Evolutionary conservation across 805 yeast species (phyloP), one percentile per base, ranked within the genome.

Genomic region (Barnettozyma siamensis): DNA sequence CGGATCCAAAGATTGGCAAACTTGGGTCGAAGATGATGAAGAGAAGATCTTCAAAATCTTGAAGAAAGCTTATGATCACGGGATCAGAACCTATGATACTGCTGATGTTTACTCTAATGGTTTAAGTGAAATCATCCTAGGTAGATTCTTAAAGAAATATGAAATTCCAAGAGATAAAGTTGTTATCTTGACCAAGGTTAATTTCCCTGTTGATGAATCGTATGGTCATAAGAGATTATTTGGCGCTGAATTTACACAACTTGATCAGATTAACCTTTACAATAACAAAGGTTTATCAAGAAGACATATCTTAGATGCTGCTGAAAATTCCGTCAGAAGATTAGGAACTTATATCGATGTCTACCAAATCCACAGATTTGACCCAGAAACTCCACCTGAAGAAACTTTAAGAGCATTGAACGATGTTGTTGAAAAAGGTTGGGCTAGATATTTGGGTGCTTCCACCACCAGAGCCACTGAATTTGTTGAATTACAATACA

Each of bases 361-460:
- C 17, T 60, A 67, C 13, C 83, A 76, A 58, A 73, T 78, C 49
- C 84, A 78, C 57, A 58, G 84, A 42, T 57, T 67, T 37, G 84
- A 79, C 55, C 51, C 50, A 20, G 51, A 60, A 3, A 67, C 73
- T 5, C 75, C 80, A 24, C 65, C 67, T 42, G 67, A 67, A 38
- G 84, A 79, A 29, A 39, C 49, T 27, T 76, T 78, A 80, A 69
- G 60, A 50, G 72, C 83, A 0, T 61, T 78, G 52, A 71, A 79
- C 53, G 76, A 72, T 45, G 65, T 73, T 15, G 72, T 75, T 18
- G 62, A 65, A 32, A 41, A 50, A 29, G 81, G 81, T 13, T 53
- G 60, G 19, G 65, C 66, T 3, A 63, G 82, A 38, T 79, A 79
- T 54, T 67, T 80, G 44, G 85, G 85, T 13, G 83, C 84, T 2